Base-by-base conservation (phyloP, 148 eudicot species). In the Arbutus unedo region DNA sequence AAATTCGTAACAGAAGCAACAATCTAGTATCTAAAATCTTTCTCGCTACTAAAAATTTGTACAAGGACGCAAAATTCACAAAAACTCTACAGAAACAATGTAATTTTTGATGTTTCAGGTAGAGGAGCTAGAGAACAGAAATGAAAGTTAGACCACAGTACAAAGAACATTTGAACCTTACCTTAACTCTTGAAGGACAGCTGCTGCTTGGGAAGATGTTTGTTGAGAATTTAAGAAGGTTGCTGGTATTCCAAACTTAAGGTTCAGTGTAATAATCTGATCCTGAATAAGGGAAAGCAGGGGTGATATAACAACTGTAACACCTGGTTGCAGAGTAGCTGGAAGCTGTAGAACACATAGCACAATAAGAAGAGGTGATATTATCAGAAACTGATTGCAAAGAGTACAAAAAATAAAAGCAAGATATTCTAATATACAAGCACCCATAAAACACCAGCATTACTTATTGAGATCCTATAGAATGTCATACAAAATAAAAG, bases 181-280 rank as follows among this genome's bases (percentile, higher is more conserved):
- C 98, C 97, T 90, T 86, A 97, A 88, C 87, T 97, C 98, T 89
- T 91, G 98, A 75, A 94, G 89, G 83, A 97, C 90, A 13, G 91
- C 91, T 80, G 92, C 91, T 83, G 97, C 93, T 88, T 97, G 99
- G 68, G 93, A 89, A 79, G 93, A 64, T 79, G 90, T 91, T 85
- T 97, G 99, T 87, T 97, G 99, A 82, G 99, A 97, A 86, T 97
- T 97, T 81, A 97, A 81, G 87, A 97, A 97, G 71, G 99, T 97
- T 81, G 99, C 94, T 66, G 96, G 90, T 79, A 97, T 89, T 85
- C 97, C 99, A 84, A 88, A 94, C 90, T 91, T 94, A 68, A 92
- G 94, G 85, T 93, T 97, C 80, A 97, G 87, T 19, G 99, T 91
- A 55, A 97, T 88, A 85, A 97, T 94, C 88, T 97, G 99, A 88